Evolutionary conservation across 305 asterid species (phyloP).

Genomic region (Lippia alba): DNA sequence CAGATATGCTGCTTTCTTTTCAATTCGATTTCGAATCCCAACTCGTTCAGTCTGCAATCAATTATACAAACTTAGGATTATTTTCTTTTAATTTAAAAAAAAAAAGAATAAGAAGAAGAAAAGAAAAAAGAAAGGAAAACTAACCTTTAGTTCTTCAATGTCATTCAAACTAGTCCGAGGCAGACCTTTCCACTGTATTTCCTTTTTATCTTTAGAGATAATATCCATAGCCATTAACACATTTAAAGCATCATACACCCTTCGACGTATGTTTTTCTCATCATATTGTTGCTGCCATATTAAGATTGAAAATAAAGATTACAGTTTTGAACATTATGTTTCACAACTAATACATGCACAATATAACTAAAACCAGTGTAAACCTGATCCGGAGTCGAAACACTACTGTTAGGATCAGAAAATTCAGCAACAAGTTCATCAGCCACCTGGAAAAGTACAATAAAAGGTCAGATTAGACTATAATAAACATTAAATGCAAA

Average conservation of each 20-base stretch:
- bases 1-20: conserved; percentile 88
- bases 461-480: conserved; percentile 25
- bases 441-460: conserved; percentile 68
- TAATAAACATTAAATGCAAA: conserved; percentile 12
- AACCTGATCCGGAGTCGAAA: conserved; percentile 91
- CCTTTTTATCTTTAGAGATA: conserved; percentile 95
- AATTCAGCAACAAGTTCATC: conserved; percentile 98
- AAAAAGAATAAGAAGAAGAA: conserved; percentile 5
- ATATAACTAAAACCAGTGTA: conserved; percentile 24
- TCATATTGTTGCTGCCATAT: conserved; percentile 89
- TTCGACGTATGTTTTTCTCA: conserved; percentile 94
- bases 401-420: conserved; percentile 63
- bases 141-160: conserved; percentile 89
- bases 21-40: conserved; percentile 73
- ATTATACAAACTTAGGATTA: conserved; percentile 25
- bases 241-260: conserved; percentile 95
- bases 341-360: conserved; percentile 10
- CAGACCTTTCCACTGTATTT: conserved; percentile 96
- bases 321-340: conserved; percentile 30
- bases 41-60: conserved; percentile 73
- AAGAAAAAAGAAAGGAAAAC: conserved; percentile 25
- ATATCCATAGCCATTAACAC: conserved; percentile 99
- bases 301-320: conserved; percentile 23
- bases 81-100: conserved; percentile 9
- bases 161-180: conserved; percentile 88